These are phyloP conservation scores for Diaporthe sp. DNA, from an alignment of 2,329 filamentous ascomycete species.

Conservation along the genomic window DNA sequence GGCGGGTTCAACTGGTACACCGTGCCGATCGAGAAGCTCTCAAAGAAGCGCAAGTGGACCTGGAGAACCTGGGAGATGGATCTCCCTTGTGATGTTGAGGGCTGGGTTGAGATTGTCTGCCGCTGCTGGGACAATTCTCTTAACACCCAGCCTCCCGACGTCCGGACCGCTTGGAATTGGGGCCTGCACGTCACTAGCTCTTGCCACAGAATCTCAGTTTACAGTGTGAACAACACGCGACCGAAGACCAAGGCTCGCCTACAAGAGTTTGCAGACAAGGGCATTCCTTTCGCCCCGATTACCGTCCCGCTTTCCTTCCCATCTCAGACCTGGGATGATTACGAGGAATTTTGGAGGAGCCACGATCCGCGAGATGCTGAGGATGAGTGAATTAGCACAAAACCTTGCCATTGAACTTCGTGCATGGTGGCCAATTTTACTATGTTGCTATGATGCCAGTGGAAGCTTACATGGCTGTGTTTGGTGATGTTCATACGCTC, in stretches of 20 bases:
- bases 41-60: conserved; percentile 12
- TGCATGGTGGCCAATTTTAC: neutral
- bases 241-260: conserved; percentile 16
- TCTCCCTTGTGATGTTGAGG: neutral
- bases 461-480: neutral
- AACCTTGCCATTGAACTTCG: neutral
- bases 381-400: neutral
- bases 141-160: neutral
- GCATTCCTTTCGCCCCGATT: neutral
- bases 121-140: conserved; percentile 16
- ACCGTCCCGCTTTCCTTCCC: conserved; percentile 7
- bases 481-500: too few species aligned
- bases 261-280: conserved; percentile 3
- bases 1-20: conserved; percentile 11
- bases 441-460: neutral
- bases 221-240: conserved; percentile 14
- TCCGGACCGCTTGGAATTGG: conserved; percentile 8
- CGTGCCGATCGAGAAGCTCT: conserved; percentile 3
- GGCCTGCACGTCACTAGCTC: conserved; percentile 1
- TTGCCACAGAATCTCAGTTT: conserved; percentile 3
- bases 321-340: neutral
- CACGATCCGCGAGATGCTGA: neutral
- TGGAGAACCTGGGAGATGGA: conserved; percentile 6
- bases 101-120: conserved; percentile 17
- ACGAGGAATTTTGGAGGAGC: neutral